phyloP scores from a whole-genome alignment of 352 stramenopile genomes.

The Pythium volutum region DNA sequence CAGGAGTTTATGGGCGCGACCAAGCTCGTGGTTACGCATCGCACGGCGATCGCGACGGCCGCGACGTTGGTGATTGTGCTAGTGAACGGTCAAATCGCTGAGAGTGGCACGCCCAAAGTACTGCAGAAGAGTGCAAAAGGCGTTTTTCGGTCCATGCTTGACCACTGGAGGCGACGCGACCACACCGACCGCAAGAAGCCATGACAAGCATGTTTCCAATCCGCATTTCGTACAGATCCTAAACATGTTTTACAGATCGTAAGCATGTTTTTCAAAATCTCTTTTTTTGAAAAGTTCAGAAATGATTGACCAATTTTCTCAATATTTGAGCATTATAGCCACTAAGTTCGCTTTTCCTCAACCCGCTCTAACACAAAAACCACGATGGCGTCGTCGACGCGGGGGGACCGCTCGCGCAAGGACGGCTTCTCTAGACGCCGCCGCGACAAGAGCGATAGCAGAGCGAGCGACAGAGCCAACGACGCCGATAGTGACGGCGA shows the following conservation, averaged over 20 bases:
- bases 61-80: conserved; percentile 95
- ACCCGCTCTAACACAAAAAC: no score
- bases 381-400: conserved; percentile 2
- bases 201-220: neutral
- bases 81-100: conserved; percentile 87
- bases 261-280: neutral
- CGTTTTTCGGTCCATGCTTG: conserved; percentile 55
- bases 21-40: conserved; percentile 95
- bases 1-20: conserved; percentile 68
- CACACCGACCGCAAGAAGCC: conserved; percentile 14
- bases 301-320: neutral
- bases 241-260: neutral
- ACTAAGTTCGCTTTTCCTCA: conserved; percentile 11
- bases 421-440: conserved; percentile 29
- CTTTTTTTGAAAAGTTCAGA: neutral
- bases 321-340: no score
- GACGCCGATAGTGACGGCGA: conserved; percentile 21
- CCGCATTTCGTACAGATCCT: neutral
- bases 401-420: conserved; percentile 17
- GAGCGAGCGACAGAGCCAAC: conserved; percentile 2
- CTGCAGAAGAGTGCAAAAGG: conserved; percentile 68
- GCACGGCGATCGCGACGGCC: conserved; percentile 96
- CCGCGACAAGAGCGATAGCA: conserved; percentile 11
- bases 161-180: conserved; percentile 42
- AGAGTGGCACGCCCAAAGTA: conserved; percentile 81